A percentile compares a stretch with the other conserved stretches of the same genome.
Evolutionary conservation across 441 rosid genomes (phyloP).

Genomic region (Euphorbia corollata): DNA sequence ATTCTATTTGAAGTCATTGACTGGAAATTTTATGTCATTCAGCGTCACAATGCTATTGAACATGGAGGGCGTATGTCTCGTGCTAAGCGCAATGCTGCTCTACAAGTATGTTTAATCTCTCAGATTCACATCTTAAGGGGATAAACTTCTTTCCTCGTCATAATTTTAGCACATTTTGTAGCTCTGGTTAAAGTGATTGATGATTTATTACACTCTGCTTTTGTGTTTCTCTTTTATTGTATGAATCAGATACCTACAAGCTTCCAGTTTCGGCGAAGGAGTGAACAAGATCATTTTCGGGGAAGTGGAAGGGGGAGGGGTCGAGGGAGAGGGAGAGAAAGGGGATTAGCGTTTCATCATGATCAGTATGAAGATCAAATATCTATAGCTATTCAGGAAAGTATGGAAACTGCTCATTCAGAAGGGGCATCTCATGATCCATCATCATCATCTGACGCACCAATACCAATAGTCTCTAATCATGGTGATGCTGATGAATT

Average conservation of each 20-base stretch:
- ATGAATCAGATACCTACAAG: constrained; percentile 74
- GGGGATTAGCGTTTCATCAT: constrained; percentile 52
- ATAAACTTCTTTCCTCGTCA: background rate
- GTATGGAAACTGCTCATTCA: constrained; percentile 45
- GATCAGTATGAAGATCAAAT: constrained; percentile 65
- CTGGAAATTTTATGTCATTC: constrained; percentile 20
- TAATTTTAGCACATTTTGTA: background rate
- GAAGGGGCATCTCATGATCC: constrained; percentile 42
- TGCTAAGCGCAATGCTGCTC: constrained; percentile 79
- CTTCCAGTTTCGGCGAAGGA: constrained; percentile 62
- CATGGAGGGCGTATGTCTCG: constrained; percentile 97
- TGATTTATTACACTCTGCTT: background rate
- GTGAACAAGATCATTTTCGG: constrained; percentile 63
- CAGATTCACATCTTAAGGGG: background rate
- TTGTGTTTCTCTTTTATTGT: constrained; percentile 4
- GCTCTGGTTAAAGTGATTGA: background rate
- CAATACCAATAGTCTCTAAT: constrained; percentile 34
- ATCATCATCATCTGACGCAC: constrained; percentile 41
- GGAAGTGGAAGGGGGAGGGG: constrained; percentile 69
- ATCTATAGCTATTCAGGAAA: constrained; percentile 58
- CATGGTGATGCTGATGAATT: constrained; percentile 33
- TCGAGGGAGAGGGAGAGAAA: constrained; percentile 16
- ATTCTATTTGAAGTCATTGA: constrained; percentile 14
- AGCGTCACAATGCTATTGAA: constrained; percentile 87
- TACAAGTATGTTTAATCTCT: constrained; percentile 46